Base-by-base conservation (phyloP, 495 filamentous ascomycete genomes). In the Amorphotheca resinae region DNA sequence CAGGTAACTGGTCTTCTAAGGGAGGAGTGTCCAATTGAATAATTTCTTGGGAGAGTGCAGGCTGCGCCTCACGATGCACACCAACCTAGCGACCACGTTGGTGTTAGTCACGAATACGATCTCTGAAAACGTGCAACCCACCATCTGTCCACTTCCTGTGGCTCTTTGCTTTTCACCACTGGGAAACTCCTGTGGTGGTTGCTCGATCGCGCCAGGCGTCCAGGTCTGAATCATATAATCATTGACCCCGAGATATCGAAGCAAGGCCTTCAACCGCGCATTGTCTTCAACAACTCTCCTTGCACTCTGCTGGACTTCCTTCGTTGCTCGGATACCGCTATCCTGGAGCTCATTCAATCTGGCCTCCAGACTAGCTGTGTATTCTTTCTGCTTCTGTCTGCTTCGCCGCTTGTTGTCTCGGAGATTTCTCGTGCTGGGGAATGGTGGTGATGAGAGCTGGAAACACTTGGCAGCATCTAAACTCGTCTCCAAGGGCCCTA, bases 361-460 rank as follows among this genome's bases (percentile, higher is more conserved):
- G 30, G 61, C 54, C 50, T 82, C 79, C n/a, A 82, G 59, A 18
- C 76, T 69, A 14, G 67, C 61, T 17, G 74, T 58, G 56, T 82
- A 76, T 50, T 79, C 72, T 55, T 79, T 78, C 38, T 70, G 69
- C n/a, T 69, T 59, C 9, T 74, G 73, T 25, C 78, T 68, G 35
- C 70, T 77, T 28, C 70, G 76, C 18, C 78, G 73, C 52, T 82
- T 78, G 46, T 82, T 82, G 15, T 80, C 74, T n/a, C 76, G 25
- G 25, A 28, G n/a, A n/a, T n/a, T n/a, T n/a, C n/a, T n/a, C n/a
- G n/a, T n/a, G n/a, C n/a, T n/a, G n/a, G n/a, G n/a, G n/a, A n/a
- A n/a, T n/a, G n/a, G n/a, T n/a, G n/a, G n/a, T n/a, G n/a, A n/a
- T n/a, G n/a, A n/a, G n/a, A n/a, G n/a, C n/a, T n/a, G n/a, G n/a